Evolutionary conservation across 768 basidiomycete species (phyloP).

Genomic region (Suillus spraguei): DNA sequence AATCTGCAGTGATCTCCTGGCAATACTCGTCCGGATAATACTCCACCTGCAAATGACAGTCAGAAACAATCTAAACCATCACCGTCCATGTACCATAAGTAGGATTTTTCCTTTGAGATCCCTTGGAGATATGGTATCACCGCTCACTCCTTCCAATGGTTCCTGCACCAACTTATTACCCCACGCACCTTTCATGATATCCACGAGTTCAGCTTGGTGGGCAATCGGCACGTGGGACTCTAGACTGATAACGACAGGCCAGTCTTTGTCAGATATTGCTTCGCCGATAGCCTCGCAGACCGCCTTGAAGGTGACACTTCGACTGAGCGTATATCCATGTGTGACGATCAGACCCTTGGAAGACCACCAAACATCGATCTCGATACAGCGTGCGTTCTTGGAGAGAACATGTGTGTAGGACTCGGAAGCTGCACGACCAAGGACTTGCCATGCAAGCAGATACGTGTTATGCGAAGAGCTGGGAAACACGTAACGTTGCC

Average conservation of each 20-base stretch:
- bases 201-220: conserved; percentile 55
- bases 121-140: conserved; percentile 42
- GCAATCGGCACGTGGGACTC: conserved; percentile 61
- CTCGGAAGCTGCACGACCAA: conserved; percentile 54
- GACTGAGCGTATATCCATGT: conserved; percentile 61
- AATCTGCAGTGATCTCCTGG: not conserved
- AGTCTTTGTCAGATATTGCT: conserved; percentile 36
- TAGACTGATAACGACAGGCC: conserved; percentile 62
- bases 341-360: conserved; percentile 56
- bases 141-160: conserved; percentile 38
- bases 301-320: conserved; percentile 49
- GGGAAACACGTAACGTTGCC: conserved; percentile 7
- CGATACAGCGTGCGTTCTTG: conserved; percentile 58
- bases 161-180: conserved; percentile 50
- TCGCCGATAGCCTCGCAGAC: conserved; percentile 57
- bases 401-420: conserved; percentile 58
- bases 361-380: conserved; percentile 70
- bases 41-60: conserved; percentile 44
- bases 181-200: conserved; percentile 52
- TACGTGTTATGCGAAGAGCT: conserved; percentile 73
- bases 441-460: conserved; percentile 56
- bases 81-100: conserved; percentile 47
- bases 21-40: conserved; percentile 44
- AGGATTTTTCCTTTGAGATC: conserved; percentile 56
- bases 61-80: not conserved